Evolutionary conservation across 116 monocot genomes (phyloP), one percentile per base, ranked within the genome.

Genomic region (Iris pallida): DNA sequence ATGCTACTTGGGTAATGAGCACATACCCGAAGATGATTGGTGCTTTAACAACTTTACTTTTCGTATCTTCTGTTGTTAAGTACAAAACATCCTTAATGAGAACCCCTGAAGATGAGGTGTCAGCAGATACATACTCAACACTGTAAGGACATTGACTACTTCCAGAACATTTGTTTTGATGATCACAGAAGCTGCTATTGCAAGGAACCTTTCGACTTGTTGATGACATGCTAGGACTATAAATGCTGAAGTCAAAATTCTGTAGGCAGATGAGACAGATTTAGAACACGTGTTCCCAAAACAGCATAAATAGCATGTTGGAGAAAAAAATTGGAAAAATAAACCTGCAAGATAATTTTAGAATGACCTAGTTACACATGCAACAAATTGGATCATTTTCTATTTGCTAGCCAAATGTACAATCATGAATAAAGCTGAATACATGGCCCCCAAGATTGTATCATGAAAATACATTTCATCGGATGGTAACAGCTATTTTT

Each of bases 81-180:
- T 97, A 82, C 53, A 97, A 66, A 57, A 97, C 63, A 76, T 97
- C 96, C 79, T 92, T 78, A 56, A 97, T 79, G 56, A 97, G 73
- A 75, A 79, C 59, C 20, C 96, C 96, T 41, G 89, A 82, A 61
- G 96, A 86, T 41, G 96, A 87, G n/a, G 92, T 92, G n/a, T 77
- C 76, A 42, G 76, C 81, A 63, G 96, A 85, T 16, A 83, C 84
- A 81, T 97, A 97, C 19, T 68, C 65, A 56, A 89, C 87, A 45
- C 63, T 81, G 74, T 97, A 97, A 14, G 82, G 89, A 57, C 96
- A 97, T 16, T 57, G 40, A 13, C 52, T 67, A 7, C 41, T 71
- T 66, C 42, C 55, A 64, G 80, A 75, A 69, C 96, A 96, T 66
- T 73, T 64, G 11, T 42, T 68, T 73, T 81, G 71, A 45, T 59